These are phyloP conservation scores for Musa balbisiana DNA, from an alignment of 202 grass and related monocot species.

Conservation along the genomic window DNA sequence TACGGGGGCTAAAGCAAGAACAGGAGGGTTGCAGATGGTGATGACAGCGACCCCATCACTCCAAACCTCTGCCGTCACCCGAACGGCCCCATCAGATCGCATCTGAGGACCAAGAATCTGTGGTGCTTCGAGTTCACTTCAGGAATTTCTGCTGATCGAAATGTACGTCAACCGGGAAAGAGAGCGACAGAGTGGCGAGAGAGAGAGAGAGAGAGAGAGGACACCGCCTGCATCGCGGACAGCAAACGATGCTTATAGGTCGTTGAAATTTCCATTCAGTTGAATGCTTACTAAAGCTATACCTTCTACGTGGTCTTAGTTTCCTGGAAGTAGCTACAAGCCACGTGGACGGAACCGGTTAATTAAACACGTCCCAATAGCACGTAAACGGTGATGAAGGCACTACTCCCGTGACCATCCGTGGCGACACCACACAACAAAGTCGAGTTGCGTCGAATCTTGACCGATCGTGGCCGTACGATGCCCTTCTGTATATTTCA, in stretches of 20 bases:
- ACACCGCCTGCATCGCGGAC: neutral
- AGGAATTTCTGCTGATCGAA: neutral
- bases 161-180: too few species aligned
- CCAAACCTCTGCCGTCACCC: constrained; percentile 84
- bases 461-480: too few species aligned
- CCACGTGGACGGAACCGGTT: neutral
- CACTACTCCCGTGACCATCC: too few species aligned
- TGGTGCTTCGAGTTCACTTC: neutral
- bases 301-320: neutral
- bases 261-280: neutral
- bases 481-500: too few species aligned
- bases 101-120: neutral
- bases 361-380: neutral
- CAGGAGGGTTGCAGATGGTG: constrained; percentile 86
- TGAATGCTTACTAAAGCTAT: too few species aligned
- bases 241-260: neutral
- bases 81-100: constrained; percentile 43
- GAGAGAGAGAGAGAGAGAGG: neutral
- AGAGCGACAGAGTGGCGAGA: neutral
- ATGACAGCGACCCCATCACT: constrained; percentile 69
- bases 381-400: too few species aligned
- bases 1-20: constrained; percentile 73
- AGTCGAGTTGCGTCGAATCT: too few species aligned
- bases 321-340: too few species aligned
- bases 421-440: neutral